Base-by-base conservation (phyloP, 352 stramenopile species). In the Blastocystis sp. region DNA sequence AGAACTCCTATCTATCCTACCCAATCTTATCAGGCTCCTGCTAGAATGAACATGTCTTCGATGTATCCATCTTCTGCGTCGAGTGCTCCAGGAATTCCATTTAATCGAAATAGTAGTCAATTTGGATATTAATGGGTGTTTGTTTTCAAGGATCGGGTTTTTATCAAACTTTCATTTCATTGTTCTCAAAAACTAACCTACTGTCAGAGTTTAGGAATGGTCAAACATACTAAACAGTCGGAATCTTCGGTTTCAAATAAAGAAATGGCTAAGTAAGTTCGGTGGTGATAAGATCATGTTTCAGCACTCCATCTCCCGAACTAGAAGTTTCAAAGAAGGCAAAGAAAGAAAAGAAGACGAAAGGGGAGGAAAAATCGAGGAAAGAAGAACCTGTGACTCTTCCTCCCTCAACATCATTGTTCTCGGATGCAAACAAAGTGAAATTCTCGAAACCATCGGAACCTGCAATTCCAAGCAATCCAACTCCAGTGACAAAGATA, bases 341-440 rank as follows among this genome's bases (percentile, higher is more conserved):
- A 12, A 61, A n/a, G 5, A 12, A 61, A 32, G 54, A 61, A 32
- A 61, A 61, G 54, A 12, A 32, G 27, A 61, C 54, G 2, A 61
- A 61, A 32, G 5, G 6, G 54, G 54, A 61, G 54, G 54, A 61
- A 14, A 32, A 61, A 61, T 12, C 54, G 2, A 46, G 3, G 2
- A 46, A 9, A 9, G 3, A 61, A 12, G 27, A 61, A 16, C 5
- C 19, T 3, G 54, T 61, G 19, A 61, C 3, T n/a, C 3, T 61
- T 61, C 54, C 54, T 19, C 43, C 32, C 6, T 24, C 51, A 35
- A 65, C 21, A 24, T 61, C 46, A 54, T 14, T 83, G 1, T 83
- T 83, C 27, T 83, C 71, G 9, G 21, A 83, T 19, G 32, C 12
- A 19, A 83, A 66, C 35, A 83, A 83, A n/a, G 32, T 51, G 19